Conservation (phyloP, 805 yeast species). For the Zygosaccharomyces rouxii region DNA sequence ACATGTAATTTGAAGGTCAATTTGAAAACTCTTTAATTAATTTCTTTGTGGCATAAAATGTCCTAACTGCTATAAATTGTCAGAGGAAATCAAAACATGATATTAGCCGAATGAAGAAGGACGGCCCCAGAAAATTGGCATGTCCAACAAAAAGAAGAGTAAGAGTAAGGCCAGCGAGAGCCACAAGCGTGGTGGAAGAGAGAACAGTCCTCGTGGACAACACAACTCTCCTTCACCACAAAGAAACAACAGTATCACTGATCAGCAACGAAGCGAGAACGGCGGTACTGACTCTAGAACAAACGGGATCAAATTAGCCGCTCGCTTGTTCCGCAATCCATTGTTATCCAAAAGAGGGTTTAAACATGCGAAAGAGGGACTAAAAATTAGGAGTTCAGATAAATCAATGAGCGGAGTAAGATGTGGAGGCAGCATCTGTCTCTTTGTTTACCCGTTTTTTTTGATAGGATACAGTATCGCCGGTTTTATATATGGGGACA, state of each 20-base stretch:
- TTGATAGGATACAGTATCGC: background rate
- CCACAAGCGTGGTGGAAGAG: background rate
- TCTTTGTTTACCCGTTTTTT: background rate
- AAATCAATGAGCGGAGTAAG: background rate
- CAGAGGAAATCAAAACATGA: background rate
- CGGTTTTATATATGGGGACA: background rate
- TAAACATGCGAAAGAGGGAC: background rate
- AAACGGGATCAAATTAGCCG: background rate
- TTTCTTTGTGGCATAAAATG: background rate
- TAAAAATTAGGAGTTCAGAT: background rate
- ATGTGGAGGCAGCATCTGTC: background rate
- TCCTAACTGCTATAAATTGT: background rate
- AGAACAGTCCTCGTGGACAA: background rate
- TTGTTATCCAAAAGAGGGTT: background rate
- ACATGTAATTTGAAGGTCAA: too few relatives aligned
- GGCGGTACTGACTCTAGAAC: background rate
- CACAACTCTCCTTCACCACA: background rate
- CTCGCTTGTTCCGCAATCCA: background rate
- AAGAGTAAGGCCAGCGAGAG: background rate
- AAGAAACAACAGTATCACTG: background rate
- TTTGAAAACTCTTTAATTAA: too few relatives aligned
- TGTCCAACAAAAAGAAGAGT: background rate
- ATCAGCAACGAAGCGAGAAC: background rate
- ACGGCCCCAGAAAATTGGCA: background rate
- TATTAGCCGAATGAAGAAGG: background rate